These are phyloP conservation scores for Suhomyces ambrosiae DNA, from an alignment of 1,139 yeast species.

Conservation along the genomic window DNA sequence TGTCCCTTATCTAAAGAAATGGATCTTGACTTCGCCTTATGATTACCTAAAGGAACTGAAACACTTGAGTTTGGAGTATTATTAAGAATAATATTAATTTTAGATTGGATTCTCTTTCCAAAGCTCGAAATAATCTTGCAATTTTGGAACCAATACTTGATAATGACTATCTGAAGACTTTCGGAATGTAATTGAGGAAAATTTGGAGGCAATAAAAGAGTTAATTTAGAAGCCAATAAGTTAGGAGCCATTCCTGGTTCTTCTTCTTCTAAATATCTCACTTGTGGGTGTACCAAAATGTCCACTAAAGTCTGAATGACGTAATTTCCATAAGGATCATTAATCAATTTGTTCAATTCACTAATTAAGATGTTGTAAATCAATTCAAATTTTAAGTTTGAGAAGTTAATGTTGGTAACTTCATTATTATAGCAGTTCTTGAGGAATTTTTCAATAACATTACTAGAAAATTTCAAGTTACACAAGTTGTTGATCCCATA, in stretches of 20 bases:
- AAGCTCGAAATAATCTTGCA: constrained; percentile 48
- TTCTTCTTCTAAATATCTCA: constrained; percentile 19
- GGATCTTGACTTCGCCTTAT: constrained; percentile 12
- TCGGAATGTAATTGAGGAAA: constrained; percentile 12
- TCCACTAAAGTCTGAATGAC: constrained; percentile 41
- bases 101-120: constrained; percentile 51
- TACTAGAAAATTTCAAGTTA: constrained; percentile 48
- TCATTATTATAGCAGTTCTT: constrained; percentile 48
- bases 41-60: constrained; percentile 8
- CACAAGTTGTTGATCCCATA: constrained; percentile 43
- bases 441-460: constrained; percentile 49
- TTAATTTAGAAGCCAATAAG: constrained; percentile 21
- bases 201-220: constrained; percentile 27
- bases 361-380: constrained; percentile 36
- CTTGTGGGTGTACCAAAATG: constrained; percentile 36
- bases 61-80: constrained; percentile 2
- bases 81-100: constrained; percentile 40
- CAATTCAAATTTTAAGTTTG: constrained; percentile 41
- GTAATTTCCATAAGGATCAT: constrained; percentile 32
- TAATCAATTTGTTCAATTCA: constrained; percentile 49
- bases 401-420: constrained; percentile 21
- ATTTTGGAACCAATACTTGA: constrained; percentile 45
- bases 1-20: constrained; percentile 10
- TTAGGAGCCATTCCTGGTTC: constrained; percentile 4
- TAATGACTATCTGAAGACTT: constrained; percentile 34